Base-by-base conservation (phyloP, 768 basidiomycete species). In the Leccinum ochraceum region DNA sequence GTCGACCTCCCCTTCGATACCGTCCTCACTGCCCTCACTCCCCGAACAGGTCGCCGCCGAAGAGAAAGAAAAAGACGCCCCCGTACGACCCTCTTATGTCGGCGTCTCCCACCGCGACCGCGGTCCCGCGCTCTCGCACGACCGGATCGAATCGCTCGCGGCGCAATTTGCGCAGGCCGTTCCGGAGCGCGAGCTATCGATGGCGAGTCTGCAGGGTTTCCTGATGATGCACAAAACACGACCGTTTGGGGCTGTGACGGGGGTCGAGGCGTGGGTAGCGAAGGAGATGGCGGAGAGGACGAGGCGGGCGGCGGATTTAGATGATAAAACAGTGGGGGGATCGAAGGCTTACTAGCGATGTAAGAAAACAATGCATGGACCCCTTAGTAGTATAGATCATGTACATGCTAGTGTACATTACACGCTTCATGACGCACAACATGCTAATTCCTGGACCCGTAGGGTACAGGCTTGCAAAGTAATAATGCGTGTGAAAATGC, bases 171-270 rank as follows among this genome's bases (percentile, higher is more conserved):
- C 83, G 3, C 76, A 76, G 1, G 74, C 70, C 11, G 78, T 93
- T 14, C 83, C 84, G 1, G 78, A 82, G 52, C 70, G 78, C 28
- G 72, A 73, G 59, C 50, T 80, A 11, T 76, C 78, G 37, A 78
- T 81, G 69, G 79, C 81, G 3, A 74, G 73, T 24, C 69, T 83
- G 0, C 81, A 81, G 58, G 83, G 86, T 4, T 90, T 85, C 69
- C 71, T 92, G 61, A 89, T 93, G 87, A 73, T 76, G 20, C 83
- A 87, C 76, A 90, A 91, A 71, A 77, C 75, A 6, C 72, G 80
- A 4, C 88, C 90, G 0, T 70, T 75, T 61, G 81, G 80, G 14
- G 89, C 89, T 8, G 80, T 85, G 14, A 70, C 72, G 24, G 77
- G 78, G 3, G 71, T 79, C 6, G 67, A 66, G 10, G 71, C 59